Evolutionary conservation across 345 rosid species (phyloP), one percentile per base, ranked within the genome.

Genomic region (Populus simonii): DNA sequence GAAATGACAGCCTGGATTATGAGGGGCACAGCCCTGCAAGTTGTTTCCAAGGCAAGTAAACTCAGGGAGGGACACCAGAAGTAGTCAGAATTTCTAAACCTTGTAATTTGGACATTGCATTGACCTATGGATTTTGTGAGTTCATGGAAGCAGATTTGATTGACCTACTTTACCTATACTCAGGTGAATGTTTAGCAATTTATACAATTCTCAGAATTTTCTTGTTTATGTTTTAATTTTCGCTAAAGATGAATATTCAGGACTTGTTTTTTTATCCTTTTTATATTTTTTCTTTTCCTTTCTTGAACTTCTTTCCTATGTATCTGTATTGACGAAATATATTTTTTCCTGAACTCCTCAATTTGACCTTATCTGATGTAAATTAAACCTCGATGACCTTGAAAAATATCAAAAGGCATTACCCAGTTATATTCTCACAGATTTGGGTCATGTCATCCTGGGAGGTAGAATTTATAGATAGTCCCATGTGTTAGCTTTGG

Each of bases 1-100:
- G 94, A 91, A 85, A 81, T 57, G 77, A 93, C 96, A 67, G 96
- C 94, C 74, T 90, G 96, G 96, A 85, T 93, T 41, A 61, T 79
- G 76, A 86, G 86, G 82, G 96, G 91, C 79, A 89, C 93, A 18
- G 35, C 89, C 39, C 80, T 92, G 87, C 89, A 85, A 85, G 85
- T 93, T 25, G 74, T 86, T 71, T 89, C 92, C 66, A 89, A 89
- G 84, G 90, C 84, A 84, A 80, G 77, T 66, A 33, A 79, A 74
- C 80, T 81, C 25, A 77, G 74, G 53, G 84, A 80, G 66, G 82
- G 74, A 69, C 38, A 20, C 41, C 69, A 80, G 74, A 78, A 79
- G 23, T 86, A 80, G 78, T 68, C 71, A 63, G 74, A 71, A 68
- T 41, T 29, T 69, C 63, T 57, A 63, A 80, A 74, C 82, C 71